Evolutionary conservation across 2,329 filamentous ascomycete genomes (phyloP).

Genomic region (Pyrenophora teres): DNA sequence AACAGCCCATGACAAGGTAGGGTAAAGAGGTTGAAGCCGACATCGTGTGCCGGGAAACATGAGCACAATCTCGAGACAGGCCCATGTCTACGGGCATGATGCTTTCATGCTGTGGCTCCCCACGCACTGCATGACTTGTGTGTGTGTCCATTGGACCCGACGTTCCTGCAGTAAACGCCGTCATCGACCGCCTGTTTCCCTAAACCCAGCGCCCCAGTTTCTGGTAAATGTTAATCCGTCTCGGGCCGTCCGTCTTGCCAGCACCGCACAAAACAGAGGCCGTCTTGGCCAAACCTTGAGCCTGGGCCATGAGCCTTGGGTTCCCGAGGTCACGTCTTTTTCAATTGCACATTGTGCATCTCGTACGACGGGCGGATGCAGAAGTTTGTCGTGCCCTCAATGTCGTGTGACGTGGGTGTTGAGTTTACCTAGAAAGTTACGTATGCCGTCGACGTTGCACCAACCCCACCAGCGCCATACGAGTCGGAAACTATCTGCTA

Average conservation of each 20-base stretch:
- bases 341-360: not conserved
- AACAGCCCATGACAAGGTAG: too few relatives aligned
- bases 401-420: constrained; percentile 3
- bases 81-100: not conserved
- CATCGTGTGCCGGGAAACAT: not conserved
- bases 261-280: constrained; percentile 2
- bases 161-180: not conserved
- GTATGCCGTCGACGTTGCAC: constrained; percentile 4
- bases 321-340: not conserved
- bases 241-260: constrained; percentile 6
- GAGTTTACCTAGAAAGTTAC: constrained; percentile 3
- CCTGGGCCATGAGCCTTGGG: not conserved
- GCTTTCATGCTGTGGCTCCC: constrained; percentile 8
- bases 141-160: constrained; percentile 1
- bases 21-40: not conserved
- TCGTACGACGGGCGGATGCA: constrained; percentile 17
- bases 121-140: constrained; percentile 5
- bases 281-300: not conserved
- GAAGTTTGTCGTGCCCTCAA: constrained; percentile 14
- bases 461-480: constrained; percentile 6
- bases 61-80: constrained; percentile 5
- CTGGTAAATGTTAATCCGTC: constrained; percentile 13
- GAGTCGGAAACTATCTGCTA: not conserved
- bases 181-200: constrained; percentile 1
- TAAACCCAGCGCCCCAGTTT: constrained; percentile 10